Evolutionary conservation across 352 stramenopile genomes (phyloP).

Genomic region (Thalassiosira mediterranea): DNA sequence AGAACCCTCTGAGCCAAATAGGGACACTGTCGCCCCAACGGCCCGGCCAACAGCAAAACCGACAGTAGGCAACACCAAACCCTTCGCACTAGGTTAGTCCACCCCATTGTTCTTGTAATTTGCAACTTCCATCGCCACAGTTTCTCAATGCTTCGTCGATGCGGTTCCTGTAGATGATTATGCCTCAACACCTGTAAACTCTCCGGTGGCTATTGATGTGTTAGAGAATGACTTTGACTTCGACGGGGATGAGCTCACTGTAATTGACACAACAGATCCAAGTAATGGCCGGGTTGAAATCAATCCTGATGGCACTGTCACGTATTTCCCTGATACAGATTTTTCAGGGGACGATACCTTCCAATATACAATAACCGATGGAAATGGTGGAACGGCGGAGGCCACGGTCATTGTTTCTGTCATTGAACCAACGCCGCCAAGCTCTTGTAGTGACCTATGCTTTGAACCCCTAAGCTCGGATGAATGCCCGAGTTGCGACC

Average conservation of each 20-base stretch:
- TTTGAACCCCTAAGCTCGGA: constrained; percentile 9
- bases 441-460: constrained; percentile 12
- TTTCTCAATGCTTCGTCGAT: too few species aligned
- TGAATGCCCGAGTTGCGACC: constrained; percentile 19
- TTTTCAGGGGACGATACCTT: constrained; percentile 18
- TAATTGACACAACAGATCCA: constrained; percentile 5
- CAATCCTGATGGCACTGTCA: constrained; percentile 15
- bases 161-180: constrained; percentile 8
- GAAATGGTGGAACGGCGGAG: not conserved
- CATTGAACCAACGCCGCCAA: not conserved
- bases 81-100: too few species aligned
- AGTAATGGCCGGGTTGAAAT: constrained; percentile 9
- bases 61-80: not conserved
- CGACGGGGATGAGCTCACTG: constrained; percentile 12
- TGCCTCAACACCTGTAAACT: not conserved
- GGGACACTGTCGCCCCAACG: not conserved
- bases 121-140: too few species aligned
- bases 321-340: constrained; percentile 11
- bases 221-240: constrained; percentile 24
- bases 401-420: constrained; percentile 20
- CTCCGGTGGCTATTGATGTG: constrained; percentile 11
- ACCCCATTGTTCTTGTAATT: too few species aligned
- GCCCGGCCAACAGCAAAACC: not conserved
- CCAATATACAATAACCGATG: constrained; percentile 22
- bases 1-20: not conserved